Conservation (phyloP, 805 yeast species). For the Kodamaea jinghongensis region DNA sequence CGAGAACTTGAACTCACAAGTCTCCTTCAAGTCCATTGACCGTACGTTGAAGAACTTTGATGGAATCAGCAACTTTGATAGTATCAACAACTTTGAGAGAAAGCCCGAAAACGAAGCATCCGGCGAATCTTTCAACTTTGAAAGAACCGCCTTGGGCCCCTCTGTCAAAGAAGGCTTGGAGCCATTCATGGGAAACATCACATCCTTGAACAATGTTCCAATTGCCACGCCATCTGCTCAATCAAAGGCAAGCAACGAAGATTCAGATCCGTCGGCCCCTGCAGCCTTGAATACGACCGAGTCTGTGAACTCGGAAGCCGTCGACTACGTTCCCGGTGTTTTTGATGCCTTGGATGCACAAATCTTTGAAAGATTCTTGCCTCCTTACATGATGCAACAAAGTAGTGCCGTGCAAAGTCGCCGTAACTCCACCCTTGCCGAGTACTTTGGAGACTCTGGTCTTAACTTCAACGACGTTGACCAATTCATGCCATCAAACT, state of each 20-base stretch:
- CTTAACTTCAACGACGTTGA: not conserved
- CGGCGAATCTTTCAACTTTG: not conserved
- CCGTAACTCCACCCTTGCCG: too few species aligned
- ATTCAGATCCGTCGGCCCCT: not conserved
- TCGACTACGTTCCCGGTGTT: conserved; percentile 69
- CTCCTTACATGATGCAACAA: conserved; percentile 72
- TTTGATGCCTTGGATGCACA: conserved; percentile 84
- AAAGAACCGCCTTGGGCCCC: not conserved
- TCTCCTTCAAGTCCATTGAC: conserved; percentile 19
- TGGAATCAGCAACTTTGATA: conserved; percentile 18
- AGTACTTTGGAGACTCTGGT: not conserved
- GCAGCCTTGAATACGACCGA: not conserved
- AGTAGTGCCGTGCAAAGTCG: not conserved
- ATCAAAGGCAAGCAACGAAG: not conserved
- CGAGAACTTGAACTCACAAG: conserved; percentile 16
- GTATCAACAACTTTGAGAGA: conserved; percentile 22
- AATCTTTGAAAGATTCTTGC: conserved; percentile 77
- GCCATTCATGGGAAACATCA: conserved; percentile 3
- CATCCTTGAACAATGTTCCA: not conserved
- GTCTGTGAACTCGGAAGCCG: conserved; percentile 9
- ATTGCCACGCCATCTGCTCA: not conserved
- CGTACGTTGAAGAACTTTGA: too few species aligned
- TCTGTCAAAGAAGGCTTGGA: conserved; percentile 2
- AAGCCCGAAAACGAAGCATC: not conserved
- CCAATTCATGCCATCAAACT: conserved; percentile 1